Conservation (phyloP, 768 basidiomycete species). For the Hericium rajendrae region DNA sequence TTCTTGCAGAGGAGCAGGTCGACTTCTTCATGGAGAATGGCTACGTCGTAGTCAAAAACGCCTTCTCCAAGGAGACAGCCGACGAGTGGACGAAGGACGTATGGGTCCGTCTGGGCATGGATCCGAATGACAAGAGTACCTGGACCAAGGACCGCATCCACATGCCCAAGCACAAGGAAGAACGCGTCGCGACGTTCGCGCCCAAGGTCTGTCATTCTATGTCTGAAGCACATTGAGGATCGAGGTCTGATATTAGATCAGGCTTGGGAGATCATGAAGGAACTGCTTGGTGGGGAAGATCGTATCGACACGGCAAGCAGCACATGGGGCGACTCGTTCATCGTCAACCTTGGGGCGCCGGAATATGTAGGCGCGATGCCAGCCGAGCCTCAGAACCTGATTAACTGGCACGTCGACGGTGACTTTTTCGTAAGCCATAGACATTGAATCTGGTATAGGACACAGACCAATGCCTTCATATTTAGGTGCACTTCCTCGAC, state of each 20-base stretch:
- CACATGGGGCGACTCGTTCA: slow-evolving; percentile 51
- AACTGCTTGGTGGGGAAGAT: slow-evolving; percentile 51
- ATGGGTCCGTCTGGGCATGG: slow-evolving; percentile 42
- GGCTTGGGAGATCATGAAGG: slow-evolving; percentile 54
- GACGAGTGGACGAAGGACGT: slow-evolving; percentile 39
- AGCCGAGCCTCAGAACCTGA: slow-evolving; percentile 34
- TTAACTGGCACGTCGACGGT: slow-evolving; percentile 59
- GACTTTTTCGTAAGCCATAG: slow-evolving; percentile 38
- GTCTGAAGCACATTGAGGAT: too few relatives aligned
- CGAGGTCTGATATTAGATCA: slow-evolving; percentile 12
- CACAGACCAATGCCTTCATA: not conserved
- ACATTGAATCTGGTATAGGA: not conserved
- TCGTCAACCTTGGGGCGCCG: slow-evolving; percentile 49
- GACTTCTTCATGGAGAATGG: slow-evolving; percentile 48
- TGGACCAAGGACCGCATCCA: slow-evolving; percentile 44
- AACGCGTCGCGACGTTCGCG: slow-evolving; percentile 37
- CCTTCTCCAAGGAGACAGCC: slow-evolving; percentile 43
- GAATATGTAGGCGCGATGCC: slow-evolving; percentile 25
- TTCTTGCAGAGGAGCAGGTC: slow-evolving; percentile 33
- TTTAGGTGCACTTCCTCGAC: slow-evolving; percentile 49
- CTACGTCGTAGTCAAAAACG: slow-evolving; percentile 41
- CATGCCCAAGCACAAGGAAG: slow-evolving; percentile 43
- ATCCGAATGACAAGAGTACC: slow-evolving; percentile 44
- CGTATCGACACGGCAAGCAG: slow-evolving; percentile 40
- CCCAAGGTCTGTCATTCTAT: slow-evolving; percentile 31